Base-by-base conservation (phyloP, 768 basidiomycete genomes). In the Suillus subluteus region DNA sequence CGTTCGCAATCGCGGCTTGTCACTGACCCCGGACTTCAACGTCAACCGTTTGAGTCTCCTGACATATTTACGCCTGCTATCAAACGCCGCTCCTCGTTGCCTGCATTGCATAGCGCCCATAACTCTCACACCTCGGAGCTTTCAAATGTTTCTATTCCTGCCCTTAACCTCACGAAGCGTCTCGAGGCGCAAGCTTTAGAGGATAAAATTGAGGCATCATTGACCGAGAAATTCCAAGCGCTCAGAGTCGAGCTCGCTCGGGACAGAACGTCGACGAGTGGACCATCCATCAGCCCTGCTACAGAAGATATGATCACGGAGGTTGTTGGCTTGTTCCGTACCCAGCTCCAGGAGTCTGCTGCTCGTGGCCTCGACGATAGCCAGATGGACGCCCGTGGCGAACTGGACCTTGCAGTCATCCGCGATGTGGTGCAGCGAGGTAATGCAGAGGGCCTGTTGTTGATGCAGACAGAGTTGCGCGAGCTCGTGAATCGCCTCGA, bases 381-480 rank as follows among this genome's bases (percentile, higher is more conserved):
- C 67, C 87, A 86, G 70, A 80, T 86, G 79, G 91, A 92, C 71
- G 91, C 89, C 30, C 86, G 87, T 38, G 91, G 90, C 23, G 92
- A 94, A 69, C 78, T 93, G 32, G 92, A 94, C 77, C 87, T 92
- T 73, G 89, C 92, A 72, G 79, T 92, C 67, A 83, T 95, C 73
- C 89, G 85, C 72, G 87, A 87, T 66, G 80, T 88, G 44, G 80
- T 95, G 26, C 86, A 91, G 68, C 85, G 91, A 70, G 86, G 87
- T 15, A 88, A 92, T 43, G 81, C 84, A 46, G 87, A 91, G 66
- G 76, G 88, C n/a, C 77, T 88, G 1, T 78, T 82, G 3, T 71
- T 83, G 16, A 73, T 95, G 64, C 87, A 86, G 73, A 83, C 78
- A 12, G 91, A 93, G 70, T 76, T 93, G n/a, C 80, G 79, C 23